Evolutionary conservation across 2,329 filamentous ascomycete species (phyloP).

Genomic region (Alternaria conjuncta): DNA sequence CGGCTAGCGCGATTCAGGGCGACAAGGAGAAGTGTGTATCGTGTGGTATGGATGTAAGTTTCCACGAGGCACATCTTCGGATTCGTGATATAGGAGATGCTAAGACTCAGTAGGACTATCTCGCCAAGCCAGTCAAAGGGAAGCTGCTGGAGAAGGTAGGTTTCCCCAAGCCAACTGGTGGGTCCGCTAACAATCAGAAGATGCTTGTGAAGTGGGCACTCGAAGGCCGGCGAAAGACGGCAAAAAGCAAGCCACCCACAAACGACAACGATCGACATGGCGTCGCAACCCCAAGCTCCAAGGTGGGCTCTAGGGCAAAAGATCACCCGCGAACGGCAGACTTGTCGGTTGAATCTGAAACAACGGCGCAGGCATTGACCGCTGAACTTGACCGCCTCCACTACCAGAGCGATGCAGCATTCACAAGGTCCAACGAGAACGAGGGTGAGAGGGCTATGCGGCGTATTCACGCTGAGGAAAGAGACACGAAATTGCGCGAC

Average conservation of each 20-base stretch:
- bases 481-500: conserved; percentile 60
- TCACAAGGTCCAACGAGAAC: conserved; percentile 51
- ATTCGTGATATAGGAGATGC: conserved; percentile 17
- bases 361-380: conserved; percentile 43
- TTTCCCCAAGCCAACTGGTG: conserved; percentile 12
- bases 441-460: conserved; percentile 55
- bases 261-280: conserved; percentile 38
- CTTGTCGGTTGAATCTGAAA: conserved; percentile 40
- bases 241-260: conserved; percentile 29
- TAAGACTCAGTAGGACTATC: conserved; percentile 39
- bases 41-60: conserved; percentile 68
- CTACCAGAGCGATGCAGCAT: conserved; percentile 46
- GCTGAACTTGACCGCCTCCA: conserved; percentile 47
- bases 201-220: conserved; percentile 73
- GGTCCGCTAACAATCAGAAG: conserved; percentile 25
- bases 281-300: conserved; percentile 20
- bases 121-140: conserved; percentile 67
- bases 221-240: conserved; percentile 49
- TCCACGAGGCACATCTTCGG: conserved; percentile 4
- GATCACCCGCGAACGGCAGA: conserved; percentile 39
- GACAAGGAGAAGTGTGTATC: conserved; percentile 76
- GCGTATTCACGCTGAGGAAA: conserved; percentile 61
- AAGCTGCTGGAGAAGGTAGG: conserved; percentile 65
- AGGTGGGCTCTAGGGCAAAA: conserved; percentile 29
- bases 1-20: conserved; percentile 77